Base-by-base conservation (phyloP, 495 filamentous ascomycete species). In the Hypoxylon cercidicola region DNA sequence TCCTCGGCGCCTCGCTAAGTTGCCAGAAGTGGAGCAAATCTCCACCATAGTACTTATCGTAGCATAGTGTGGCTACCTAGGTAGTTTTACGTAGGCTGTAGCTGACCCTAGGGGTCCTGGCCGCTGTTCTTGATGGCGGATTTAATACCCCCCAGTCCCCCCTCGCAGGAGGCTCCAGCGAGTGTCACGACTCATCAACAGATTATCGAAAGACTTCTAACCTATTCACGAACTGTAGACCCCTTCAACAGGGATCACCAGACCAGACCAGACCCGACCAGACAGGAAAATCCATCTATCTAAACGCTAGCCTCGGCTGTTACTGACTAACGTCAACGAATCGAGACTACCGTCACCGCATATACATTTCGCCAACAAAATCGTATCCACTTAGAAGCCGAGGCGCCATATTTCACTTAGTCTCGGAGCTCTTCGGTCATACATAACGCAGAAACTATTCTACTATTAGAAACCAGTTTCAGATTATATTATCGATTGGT, bases 121-220 rank as follows among this genome's bases (percentile, higher is more conserved):
- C 64, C 64, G 64, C 64, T 49, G 37, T 28, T 47, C 57, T 52
- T 52, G 19, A 53, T 28, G 47, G 45, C 53, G 46, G 64, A 62
- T 62, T 67, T 67, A 62, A 67, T 67, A 67, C 34, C 52, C 64
- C 35, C 46, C 39, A n/a, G 39, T n/a, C 53, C 57, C 39, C 30
- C 53, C 58, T 53, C 57, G 58, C 57, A 56, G 39, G 45, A 56
- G 40, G 45, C 47, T 47, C 37, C 30, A 53, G 52, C 53, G 56
- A 61, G 63, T 55, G 57, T 61, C 57, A 66, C 58, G 64, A 67
- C 51, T 67, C 58, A 53, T 58, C 57, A 58, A 67, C 57, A 67
- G 64, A 67, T 46, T 15, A 62, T 62, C 64, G 53, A 57, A 67
- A 53, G 56, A 56, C n/a, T 34, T 53, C 48, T 46, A 15, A 1